Percentiles rank a stretch among this genome's conserved stretches.
These are phyloP conservation scores for Diaporthe vaccinii DNA, from an alignment of 2,329 filamentous ascomycete species.

Conservation along the genomic window DNA sequence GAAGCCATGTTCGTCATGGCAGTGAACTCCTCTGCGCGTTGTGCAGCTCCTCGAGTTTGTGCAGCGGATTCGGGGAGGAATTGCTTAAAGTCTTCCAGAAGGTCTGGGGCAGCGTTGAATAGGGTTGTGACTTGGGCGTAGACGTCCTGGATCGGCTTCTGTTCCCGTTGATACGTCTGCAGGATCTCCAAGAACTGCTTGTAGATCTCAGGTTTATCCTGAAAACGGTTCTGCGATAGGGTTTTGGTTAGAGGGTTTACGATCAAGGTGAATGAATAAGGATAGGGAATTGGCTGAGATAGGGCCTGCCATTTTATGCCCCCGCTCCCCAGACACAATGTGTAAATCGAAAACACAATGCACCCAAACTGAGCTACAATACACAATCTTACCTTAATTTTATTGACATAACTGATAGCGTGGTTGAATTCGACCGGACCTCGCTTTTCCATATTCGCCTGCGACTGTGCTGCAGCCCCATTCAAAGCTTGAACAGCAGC, in stretches of 20 bases:
- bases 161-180: conserved; percentile 97
- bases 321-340: not conserved
- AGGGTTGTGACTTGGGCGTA: conserved; percentile 96
- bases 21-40: conserved; percentile 76
- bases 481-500: conserved; percentile 70
- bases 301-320: not conserved
- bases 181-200: conserved; percentile 99
- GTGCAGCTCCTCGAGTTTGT: conserved; percentile 68
- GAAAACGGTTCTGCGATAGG: conserved; percentile 85
- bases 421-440: conserved; percentile 99
- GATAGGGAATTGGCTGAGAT: not conserved
- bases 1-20: conserved; percentile 61
- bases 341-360: conserved; percentile 11
- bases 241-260: conserved; percentile 40
- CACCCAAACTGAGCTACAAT: not conserved
- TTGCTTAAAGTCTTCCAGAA: conserved; percentile 98
- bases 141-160: conserved; percentile 98
- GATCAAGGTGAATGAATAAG: conserved; percentile 10
- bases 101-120: conserved; percentile 92
- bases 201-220: conserved; percentile 97
- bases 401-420: conserved; percentile 99
- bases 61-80: conserved; percentile 90
- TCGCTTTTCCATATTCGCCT: conserved; percentile 79
- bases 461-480: conserved; percentile 68
- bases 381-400: conserved; percentile 85